These are phyloP conservation scores for Lactarius vividus DNA, from an alignment of 768 basidiomycete species.

Conservation along the genomic window DNA sequence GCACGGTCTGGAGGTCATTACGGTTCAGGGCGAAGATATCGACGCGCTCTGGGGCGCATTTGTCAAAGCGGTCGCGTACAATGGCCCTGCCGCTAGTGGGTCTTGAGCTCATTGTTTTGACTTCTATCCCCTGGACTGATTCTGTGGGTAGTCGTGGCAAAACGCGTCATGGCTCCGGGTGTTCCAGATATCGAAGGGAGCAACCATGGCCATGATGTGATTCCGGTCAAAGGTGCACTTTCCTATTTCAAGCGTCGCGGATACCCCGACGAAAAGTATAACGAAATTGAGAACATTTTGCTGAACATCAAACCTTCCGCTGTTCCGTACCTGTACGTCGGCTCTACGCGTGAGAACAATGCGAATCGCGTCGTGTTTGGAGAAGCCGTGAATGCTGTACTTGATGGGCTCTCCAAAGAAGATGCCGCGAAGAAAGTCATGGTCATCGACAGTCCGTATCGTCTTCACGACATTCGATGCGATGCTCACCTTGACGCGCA, in stretches of 20 bases:
- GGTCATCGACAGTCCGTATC: slow-evolving; percentile 75
- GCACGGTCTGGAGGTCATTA: slow-evolving; percentile 76
- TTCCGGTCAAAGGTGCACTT: slow-evolving; percentile 76
- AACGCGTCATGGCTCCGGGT: slow-evolving; percentile 49
- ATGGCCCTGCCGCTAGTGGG: slow-evolving; percentile 80
- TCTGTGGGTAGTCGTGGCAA: slow-evolving; percentile 54
- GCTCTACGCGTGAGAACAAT: slow-evolving; percentile 69
- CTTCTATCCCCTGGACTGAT: not conserved
- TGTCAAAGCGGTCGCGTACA: slow-evolving; percentile 48
- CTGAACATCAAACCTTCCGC: slow-evolving; percentile 58
- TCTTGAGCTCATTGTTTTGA: not conserved
- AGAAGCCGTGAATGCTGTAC: slow-evolving; percentile 75
- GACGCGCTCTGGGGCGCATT: slow-evolving; percentile 74
- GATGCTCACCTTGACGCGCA: slow-evolving; percentile 32
- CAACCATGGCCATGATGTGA: slow-evolving; percentile 81
- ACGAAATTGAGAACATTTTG: slow-evolving; percentile 51
- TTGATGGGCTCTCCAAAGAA: slow-evolving; percentile 72
- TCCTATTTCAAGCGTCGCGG: slow-evolving; percentile 69
- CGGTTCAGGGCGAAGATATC: slow-evolving; percentile 74
- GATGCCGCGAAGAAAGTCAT: slow-evolving; percentile 77
- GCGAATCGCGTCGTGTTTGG: slow-evolving; percentile 85
- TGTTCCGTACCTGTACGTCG: slow-evolving; percentile 59
- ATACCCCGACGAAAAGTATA: slow-evolving; percentile 40
- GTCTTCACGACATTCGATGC: not conserved
- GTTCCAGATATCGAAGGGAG: slow-evolving; percentile 71